Evolutionary conservation across 495 filamentous ascomycete species (phyloP).

Genomic region (Cryomyces minteri): DNA sequence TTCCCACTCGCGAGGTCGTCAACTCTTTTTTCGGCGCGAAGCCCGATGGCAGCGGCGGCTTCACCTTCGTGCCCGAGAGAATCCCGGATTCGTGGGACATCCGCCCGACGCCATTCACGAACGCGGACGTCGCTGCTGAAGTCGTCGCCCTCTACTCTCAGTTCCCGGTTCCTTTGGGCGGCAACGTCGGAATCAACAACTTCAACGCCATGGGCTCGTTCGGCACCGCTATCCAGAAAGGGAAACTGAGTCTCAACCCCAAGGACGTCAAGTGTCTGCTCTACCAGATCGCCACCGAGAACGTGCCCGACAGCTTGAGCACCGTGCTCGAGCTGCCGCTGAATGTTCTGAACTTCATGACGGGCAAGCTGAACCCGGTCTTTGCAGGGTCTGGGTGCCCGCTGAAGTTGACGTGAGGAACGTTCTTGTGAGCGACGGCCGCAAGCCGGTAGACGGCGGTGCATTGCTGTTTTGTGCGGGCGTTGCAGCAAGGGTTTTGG

Average conservation of each 20-base stretch:
- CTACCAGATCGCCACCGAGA: conserved; percentile 20
- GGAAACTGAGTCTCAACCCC: conserved; percentile 8
- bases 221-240: conserved; percentile 14
- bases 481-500: too few species aligned
- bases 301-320: conserved; percentile 15
- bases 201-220: conserved; percentile 18
- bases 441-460: too few species aligned
- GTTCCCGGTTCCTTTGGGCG: conserved; percentile 23
- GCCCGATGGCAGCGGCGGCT: conserved; percentile 15
- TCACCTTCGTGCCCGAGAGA: conserved; percentile 19
- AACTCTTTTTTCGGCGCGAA: conserved; percentile 22
- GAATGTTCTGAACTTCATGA: conserved; percentile 12
- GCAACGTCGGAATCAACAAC: conserved; percentile 12
- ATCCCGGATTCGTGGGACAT: conserved; percentile 23
- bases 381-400: conserved; percentile 20
- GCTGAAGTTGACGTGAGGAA: conserved; percentile 4
- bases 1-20: conserved; percentile 18
- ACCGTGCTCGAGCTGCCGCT: conserved; percentile 16
- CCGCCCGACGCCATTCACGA: conserved; percentile 17
- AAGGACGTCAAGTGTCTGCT: conserved; percentile 14
- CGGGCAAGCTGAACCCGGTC: conserved; percentile 9
- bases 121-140: conserved; percentile 13
- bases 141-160: conserved; percentile 19
- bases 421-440: too few species aligned
- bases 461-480: too few species aligned